Percentiles rank a stretch among this genome's conserved stretches.
phyloP scores from a whole-genome alignment of 257 asterid species.

The Striga asiatica region DNA sequence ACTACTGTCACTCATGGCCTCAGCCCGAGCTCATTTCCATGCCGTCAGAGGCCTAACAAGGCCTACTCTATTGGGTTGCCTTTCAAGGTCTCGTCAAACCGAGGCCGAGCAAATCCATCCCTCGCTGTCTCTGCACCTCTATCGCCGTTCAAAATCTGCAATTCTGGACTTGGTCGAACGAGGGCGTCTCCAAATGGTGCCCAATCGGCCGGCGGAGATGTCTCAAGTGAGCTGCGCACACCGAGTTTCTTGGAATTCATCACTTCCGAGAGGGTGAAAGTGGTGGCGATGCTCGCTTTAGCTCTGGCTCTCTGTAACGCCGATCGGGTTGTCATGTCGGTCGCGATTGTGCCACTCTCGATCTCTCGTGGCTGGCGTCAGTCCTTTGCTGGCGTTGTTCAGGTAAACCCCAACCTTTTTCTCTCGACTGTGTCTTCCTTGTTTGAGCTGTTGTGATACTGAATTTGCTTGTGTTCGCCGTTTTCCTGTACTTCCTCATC shows the following conservation, averaged over 20 bases:
- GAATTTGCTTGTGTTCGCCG: too few species aligned
- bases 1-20: slow-evolving; percentile 20
- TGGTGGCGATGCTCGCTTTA: slow-evolving; percentile 87
- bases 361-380: slow-evolving; percentile 76
- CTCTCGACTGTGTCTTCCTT: not conserved
- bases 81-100: slow-evolving; percentile 10
- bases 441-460: not conserved
- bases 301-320: slow-evolving; percentile 93
- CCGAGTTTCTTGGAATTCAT: slow-evolving; percentile 63
- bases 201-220: slow-evolving; percentile 17
- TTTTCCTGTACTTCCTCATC: not conserved
- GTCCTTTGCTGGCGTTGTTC: slow-evolving; percentile 87
- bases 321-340: slow-evolving; percentile 96
- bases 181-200: slow-evolving; percentile 29
- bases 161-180: slow-evolving; percentile 13
- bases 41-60: slow-evolving; percentile 20
- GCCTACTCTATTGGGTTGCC: slow-evolving; percentile 9
- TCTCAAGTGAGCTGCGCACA: slow-evolving; percentile 23
- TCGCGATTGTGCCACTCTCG: slow-evolving; percentile 88
- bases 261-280: slow-evolving; percentile 96
- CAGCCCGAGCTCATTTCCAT: slow-evolving; percentile 22
- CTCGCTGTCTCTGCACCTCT: slow-evolving; percentile 5
- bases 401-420: slow-evolving; percentile 33
- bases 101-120: slow-evolving; percentile 11
- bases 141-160: slow-evolving; percentile 6